Base-by-base conservation (phyloP, 78 protist genomes). In the slime mould (Dictyostelium discoideum) region DNA sequence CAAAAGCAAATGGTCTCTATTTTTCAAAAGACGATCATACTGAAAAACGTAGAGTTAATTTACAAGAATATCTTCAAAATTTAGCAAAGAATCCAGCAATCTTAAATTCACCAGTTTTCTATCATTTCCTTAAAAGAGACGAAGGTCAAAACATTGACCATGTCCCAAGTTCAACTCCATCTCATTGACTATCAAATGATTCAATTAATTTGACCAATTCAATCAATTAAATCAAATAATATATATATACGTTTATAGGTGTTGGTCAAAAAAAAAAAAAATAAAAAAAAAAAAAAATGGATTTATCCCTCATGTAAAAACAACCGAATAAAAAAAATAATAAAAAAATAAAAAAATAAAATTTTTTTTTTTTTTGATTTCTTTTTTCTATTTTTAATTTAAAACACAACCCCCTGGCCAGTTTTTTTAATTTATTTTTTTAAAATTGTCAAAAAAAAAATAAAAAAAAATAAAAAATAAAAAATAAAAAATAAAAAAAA, bases 1-100 rank as follows among this genome's bases (percentile, higher is more conserved):
- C 57, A 14, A 89, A 89, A 57, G 73, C 65, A 57, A 89, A 89
- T 89, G 94, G 94, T 26, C 39, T 89, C 6, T 89, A 89, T 69
- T 89, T 89, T 44, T 89, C 94, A 63, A 42, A 86, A 8, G 94
- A 89, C 3, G 94, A 89, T 48, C 94, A 89, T 67, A 89, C 94
- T 29, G 94, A 89, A 46, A 89, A 89, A 57, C 42, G 94, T 42
- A 57, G 94, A 48, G 14, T 40, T 3, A 65, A 22, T 26, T 86
- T 89, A 14, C 94, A 89, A 89, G 94, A 89, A 26, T 89, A 89
- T 24, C 65, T 89, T 24, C 81, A 89, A 48, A 32, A 22, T 9
- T 37, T 89, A 10, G 10, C 84, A 22, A 79, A 37, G 20, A 57
- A 44, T 22, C 67, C 69, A 42, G 69, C 42, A n/a, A 40, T 44